Evolutionary conservation across 495 filamentous ascomycete species (phyloP), one percentile per base, ranked within the genome.

Genomic region (Xylaria flabelliformis): DNA sequence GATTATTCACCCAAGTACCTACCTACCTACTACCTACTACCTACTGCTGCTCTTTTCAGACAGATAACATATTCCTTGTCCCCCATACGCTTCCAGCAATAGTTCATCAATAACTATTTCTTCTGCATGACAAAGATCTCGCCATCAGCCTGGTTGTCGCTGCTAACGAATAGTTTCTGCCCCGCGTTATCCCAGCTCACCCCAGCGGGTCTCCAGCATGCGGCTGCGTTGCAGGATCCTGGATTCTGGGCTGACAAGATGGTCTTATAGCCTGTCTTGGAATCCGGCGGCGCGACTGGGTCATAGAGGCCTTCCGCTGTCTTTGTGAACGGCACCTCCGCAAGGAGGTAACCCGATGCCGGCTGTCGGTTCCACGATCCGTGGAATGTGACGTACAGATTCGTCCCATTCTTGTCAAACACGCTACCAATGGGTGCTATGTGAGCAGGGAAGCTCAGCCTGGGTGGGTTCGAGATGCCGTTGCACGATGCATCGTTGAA

Each of bases 371-470:
- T 73, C 88, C 88, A 90, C 69, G 82, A 85, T 7, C 89, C 89
- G 70, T 90, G 89, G 74, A 90, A 88, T 5, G 85, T 81, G 42
- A 90, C 81, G 79, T 84, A 90, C 63, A 87, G 83, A 82, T 77
- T 88, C 44, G 80, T 75, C 3, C 69, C 80, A 34, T 76, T 79
- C 69, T 79, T 76, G 66, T 83, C 79, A 67, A 81, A 77, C 46
- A 77, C 84, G 67, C 87, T 85, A 72, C 86, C 85, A 41, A 90
- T 81, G 17, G 89, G 89, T 0, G 88, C 88, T 76, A 79, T 85
- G 73, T 91, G 89, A 1, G 88, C 86, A 46, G 83, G 77, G 76
- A 90, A 87, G 0, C 83, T 80, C n/a, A 90, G 72, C 5, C 85
- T 78, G 6, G 89, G 87, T 21, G 85, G 70, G 2, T 77, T 79